Evolutionary conservation across 805 yeast species (phyloP).

Genomic region (Saccharomycopsis javanensis): DNA sequence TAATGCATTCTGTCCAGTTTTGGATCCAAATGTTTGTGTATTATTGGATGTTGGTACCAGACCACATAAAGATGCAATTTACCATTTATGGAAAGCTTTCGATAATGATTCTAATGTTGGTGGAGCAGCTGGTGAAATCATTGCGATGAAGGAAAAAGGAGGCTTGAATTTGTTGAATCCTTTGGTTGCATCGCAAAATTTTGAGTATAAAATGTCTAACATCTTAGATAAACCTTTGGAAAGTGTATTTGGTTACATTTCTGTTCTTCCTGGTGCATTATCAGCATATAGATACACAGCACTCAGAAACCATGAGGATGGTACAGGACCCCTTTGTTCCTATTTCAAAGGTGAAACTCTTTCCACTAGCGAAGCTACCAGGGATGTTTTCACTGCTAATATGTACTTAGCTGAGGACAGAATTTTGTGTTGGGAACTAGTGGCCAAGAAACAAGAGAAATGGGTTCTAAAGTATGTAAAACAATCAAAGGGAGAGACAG

Average conservation of each 20-base stretch:
- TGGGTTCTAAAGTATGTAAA: constrained; percentile 91
- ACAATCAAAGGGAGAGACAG: constrained; percentile 92
- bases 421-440: constrained; percentile 91
- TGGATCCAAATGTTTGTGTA: constrained; percentile 85
- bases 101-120: constrained; percentile 95
- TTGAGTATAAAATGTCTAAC: constrained; percentile 95
- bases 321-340: constrained; percentile 83
- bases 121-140: constrained; percentile 98
- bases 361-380: constrained; percentile 37
- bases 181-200: constrained; percentile 90
- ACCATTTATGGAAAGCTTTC: constrained; percentile 95
- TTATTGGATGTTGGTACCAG: constrained; percentile 95
- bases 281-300: constrained; percentile 92
- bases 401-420: constrained; percentile 98
- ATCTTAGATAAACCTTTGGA: constrained; percentile 91
- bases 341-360: constrained; percentile 83
- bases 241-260: constrained; percentile 83
- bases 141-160: constrained; percentile 86
- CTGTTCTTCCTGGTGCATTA: constrained; percentile 91
- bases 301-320: constrained; percentile 72
- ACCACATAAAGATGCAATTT: constrained; percentile 81
- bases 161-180: constrained; percentile 81
- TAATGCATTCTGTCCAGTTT: constrained; percentile 84
- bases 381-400: constrained; percentile 87
- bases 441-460: constrained; percentile 70